Conservation (phyloP, 2,329 filamentous ascomycete species). For the Talaromyces sp. region DNA sequence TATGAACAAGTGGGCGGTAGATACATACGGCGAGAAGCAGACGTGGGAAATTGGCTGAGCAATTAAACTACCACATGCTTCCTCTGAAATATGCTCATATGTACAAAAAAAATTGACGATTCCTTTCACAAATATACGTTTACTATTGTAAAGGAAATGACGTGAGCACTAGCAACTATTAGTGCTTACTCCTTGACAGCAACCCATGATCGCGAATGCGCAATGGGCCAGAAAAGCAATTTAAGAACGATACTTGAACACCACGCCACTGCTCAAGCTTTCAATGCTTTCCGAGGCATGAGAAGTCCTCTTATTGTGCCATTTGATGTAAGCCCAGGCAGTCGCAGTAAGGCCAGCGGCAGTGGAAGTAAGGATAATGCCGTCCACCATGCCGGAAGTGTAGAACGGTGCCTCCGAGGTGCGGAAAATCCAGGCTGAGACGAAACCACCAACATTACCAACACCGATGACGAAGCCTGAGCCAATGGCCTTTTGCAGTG, state of each 20-base stretch:
- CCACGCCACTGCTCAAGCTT: constrained; percentile 2
- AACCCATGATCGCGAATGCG: too few species aligned
- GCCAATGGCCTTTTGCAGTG: constrained; percentile 6
- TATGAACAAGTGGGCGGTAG: not conserved
- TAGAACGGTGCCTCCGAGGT: not conserved
- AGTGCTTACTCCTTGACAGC: too few species aligned
- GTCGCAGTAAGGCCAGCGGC: not conserved
- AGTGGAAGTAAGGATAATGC: constrained; percentile 1
- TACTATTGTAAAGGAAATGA: too few species aligned
- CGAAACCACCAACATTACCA: constrained; percentile 4
- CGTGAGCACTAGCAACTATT: too few species aligned
- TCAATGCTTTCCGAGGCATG: not conserved
- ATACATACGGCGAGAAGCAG: not conserved
- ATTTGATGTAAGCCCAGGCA: constrained; percentile 4
- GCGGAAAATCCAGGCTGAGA: constrained; percentile 6
- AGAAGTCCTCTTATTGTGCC: not conserved
- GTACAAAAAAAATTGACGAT: too few species aligned
- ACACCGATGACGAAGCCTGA: constrained; percentile 6
- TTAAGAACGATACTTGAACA: constrained; percentile 3
- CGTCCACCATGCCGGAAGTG: constrained; percentile 4
- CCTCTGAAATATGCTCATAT: too few species aligned
- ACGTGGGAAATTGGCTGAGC: too few species aligned
- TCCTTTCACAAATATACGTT: too few species aligned
- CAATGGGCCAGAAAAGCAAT: not conserved
- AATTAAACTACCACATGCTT: too few species aligned